Evolutionary conservation across 1,139 yeast genomes (phyloP).

Genomic region (Suhomyces panamericanus): DNA sequence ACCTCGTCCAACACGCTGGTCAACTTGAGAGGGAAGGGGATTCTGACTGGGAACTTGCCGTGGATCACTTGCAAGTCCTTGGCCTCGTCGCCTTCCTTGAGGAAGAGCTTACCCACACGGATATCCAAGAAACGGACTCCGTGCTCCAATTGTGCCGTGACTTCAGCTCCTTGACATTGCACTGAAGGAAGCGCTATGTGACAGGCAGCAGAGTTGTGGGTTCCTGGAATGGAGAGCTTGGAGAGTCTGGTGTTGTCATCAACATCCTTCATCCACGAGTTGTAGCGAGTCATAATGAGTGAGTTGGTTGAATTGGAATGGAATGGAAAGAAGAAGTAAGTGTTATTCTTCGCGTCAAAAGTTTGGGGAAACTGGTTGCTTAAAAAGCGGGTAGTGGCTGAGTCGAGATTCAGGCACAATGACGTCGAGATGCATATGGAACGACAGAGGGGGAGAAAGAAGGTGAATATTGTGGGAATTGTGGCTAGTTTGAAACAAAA

Average conservation of each 20-base stretch:
- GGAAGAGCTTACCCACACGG: slow-evolving; percentile 60
- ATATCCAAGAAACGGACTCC: slow-evolving; percentile 77
- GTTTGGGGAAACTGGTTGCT: not conserved
- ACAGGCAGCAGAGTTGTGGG: slow-evolving; percentile 78
- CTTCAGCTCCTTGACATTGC: slow-evolving; percentile 68
- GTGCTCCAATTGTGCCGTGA: slow-evolving; percentile 62
- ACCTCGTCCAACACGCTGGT: slow-evolving; percentile 53
- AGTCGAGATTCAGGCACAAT: not conserved
- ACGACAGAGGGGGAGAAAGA: not conserved
- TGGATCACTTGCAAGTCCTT: slow-evolving; percentile 68
- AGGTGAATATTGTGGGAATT: not conserved
- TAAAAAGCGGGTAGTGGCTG: slow-evolving; percentile 1
- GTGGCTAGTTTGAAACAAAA: not conserved
- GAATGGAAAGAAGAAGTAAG: not conserved
- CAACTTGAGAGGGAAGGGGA: slow-evolving; percentile 58
- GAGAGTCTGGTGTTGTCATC: slow-evolving; percentile 54
- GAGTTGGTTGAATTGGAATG: not conserved
- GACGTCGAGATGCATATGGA: not conserved
- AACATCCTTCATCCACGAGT: slow-evolving; percentile 57
- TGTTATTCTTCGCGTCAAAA: not conserved
- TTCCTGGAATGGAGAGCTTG: slow-evolving; percentile 69
- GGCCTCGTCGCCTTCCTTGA: slow-evolving; percentile 47
- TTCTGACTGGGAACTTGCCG: slow-evolving; percentile 72
- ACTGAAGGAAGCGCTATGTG: slow-evolving; percentile 77
- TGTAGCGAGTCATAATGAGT: slow-evolving; percentile 40